phyloP scores from a whole-genome alignment of 768 basidiomycete genomes.

The Sutorius australiensis region DNA sequence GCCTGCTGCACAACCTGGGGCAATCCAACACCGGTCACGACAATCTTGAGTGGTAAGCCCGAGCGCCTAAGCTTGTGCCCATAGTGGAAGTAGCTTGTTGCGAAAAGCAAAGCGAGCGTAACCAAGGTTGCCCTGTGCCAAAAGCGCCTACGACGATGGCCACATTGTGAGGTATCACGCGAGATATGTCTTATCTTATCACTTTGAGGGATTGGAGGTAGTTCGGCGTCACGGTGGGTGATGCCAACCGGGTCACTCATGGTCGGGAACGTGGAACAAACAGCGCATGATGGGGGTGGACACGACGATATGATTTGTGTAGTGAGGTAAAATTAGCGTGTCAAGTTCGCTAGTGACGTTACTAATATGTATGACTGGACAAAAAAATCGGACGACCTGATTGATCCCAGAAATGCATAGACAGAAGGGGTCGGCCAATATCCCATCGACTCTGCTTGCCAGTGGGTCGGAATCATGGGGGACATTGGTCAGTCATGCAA shows the following conservation, averaged over 20 bases:
- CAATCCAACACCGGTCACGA: constrained; percentile 1
- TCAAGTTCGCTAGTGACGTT: background rate
- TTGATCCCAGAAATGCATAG: no score
- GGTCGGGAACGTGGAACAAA: constrained; percentile 5
- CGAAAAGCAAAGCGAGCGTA: constrained; percentile 14
- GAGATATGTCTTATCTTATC: constrained; percentile 3
- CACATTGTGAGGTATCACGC: background rate
- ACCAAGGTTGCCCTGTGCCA: constrained; percentile 6
- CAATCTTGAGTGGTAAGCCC: background rate
- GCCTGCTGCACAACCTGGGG: constrained; percentile 28
- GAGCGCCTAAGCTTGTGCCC: constrained; percentile 5
- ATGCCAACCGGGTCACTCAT: background rate
- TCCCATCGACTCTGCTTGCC: no score
- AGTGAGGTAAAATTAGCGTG: constrained; percentile 5
- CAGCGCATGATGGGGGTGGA: background rate
- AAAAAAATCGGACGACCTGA: no score
- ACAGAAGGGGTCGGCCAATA: no score
- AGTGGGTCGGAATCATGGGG: no score
- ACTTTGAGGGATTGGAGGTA: constrained; percentile 5
- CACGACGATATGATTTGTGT: constrained; percentile 17
- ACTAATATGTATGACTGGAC: no score
- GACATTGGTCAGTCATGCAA: no score
- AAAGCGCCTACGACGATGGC: background rate
- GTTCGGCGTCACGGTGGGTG: background rate
- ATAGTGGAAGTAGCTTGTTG: constrained; percentile 11